Conservation (phyloP, 495 filamentous ascomycete species). For the Penicillium cataractarum region DNA sequence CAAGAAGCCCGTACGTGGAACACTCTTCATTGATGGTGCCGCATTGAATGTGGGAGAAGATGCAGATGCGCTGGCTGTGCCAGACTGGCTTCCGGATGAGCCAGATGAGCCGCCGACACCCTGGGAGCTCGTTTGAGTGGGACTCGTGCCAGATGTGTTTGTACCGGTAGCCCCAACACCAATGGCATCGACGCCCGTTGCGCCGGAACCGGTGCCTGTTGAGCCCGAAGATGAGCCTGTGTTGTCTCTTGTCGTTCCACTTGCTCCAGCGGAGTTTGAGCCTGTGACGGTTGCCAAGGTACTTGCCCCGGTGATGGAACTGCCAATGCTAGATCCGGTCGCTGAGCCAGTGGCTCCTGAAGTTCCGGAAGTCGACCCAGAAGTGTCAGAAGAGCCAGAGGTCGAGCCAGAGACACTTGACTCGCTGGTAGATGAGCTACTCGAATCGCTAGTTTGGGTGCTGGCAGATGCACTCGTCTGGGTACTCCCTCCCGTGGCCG, state of each 20-base stretch:
- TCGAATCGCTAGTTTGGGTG: neutral
- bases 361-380: neutral
- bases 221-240: neutral
- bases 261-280: neutral
- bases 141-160: neutral
- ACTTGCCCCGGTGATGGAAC: neutral
- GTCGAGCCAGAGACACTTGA: neutral
- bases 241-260: neutral
- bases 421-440: neutral
- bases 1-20: neutral
- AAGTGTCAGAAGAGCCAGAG: too few relatives aligned
- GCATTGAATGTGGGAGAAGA: neutral
- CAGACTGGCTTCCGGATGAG: neutral
- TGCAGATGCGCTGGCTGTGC: neutral
- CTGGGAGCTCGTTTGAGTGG: neutral
- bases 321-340: neutral
- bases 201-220: neutral
- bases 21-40: neutral
- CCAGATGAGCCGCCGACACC: constrained; percentile 2
- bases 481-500: neutral
- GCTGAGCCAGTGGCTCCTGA: neutral
- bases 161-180: neutral
- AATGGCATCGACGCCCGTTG: neutral
- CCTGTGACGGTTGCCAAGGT: neutral
- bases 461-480: constrained; percentile 2